Percentiles rank a stretch among this genome's conserved stretches.
Evolutionary conservation across 768 basidiomycete species (phyloP).

Genomic region (Lentinula guzmanii): DNA sequence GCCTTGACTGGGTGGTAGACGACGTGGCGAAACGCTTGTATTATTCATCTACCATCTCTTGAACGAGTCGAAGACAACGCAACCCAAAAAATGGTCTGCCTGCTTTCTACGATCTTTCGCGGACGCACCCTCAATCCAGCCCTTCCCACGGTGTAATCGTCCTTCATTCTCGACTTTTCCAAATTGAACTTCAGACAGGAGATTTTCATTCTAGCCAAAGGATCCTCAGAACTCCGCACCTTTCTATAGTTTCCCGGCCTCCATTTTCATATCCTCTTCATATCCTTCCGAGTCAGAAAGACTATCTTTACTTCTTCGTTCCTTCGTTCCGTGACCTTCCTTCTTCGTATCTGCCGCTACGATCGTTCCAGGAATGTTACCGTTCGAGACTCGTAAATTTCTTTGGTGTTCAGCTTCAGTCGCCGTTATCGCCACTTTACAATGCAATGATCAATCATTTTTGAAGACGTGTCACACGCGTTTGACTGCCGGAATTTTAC

Average conservation of each 20-base stretch:
- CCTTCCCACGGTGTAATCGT: conserved; percentile 8
- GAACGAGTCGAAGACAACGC: background rate
- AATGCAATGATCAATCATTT: background rate
- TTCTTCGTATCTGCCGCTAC: background rate
- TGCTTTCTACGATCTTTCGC: too few relatives aligned
- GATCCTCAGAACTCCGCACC: background rate
- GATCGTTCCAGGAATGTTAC: background rate
- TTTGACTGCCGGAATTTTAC: too few relatives aligned
- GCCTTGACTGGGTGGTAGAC: conserved; percentile 88
- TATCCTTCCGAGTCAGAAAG: background rate
- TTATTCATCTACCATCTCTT: conserved; percentile 50
- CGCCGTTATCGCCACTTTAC: background rate
- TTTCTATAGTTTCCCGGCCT: background rate
- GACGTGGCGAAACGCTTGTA: conserved; percentile 87
- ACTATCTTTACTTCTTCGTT: background rate
- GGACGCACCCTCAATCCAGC: too few relatives aligned
- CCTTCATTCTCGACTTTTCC: background rate
- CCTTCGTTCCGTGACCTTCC: background rate
- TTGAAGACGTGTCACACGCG: too few relatives aligned
- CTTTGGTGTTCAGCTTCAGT: background rate
- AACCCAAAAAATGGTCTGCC: background rate
- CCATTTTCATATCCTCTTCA: background rate
- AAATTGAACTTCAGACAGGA: background rate
- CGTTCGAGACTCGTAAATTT: background rate
- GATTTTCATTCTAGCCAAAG: background rate